Base-by-base conservation (phyloP, 106 monocot genomes). In the Amphibolis antarctica region DNA sequence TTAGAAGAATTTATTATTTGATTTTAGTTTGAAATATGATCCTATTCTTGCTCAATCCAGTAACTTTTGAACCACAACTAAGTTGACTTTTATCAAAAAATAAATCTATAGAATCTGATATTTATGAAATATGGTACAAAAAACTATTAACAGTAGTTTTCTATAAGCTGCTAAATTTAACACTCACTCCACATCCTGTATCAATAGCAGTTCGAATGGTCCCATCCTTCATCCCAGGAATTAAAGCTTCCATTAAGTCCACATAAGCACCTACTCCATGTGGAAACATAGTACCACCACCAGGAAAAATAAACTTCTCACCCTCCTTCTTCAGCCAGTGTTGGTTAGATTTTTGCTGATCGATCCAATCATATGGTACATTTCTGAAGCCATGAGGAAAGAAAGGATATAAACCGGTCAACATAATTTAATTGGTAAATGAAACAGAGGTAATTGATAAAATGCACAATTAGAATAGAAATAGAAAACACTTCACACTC, bases 221-320 rank as follows among this genome's bases (percentile, higher is more conserved):
- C 12, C 75, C 75, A 63, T 75, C 75, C 55, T 75, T 75, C 69
- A 75, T 75, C 42, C 69, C 75, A 55, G 69, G 75, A 55, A 75
- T 75, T 53, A 75, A 30, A 29, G 42, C 54, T 57, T 62, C 51
- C 75, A 75, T 75, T 10, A 69, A 50, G 20, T 75, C 56, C n/a
- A 75, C 75, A 56, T 75, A 75, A 28, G 61, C 62, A 57, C 75
- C 25, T 30, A 75, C 75, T 68, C 75, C 75, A 3, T 49, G 24
- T 14, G 75, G 68, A 48, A 75, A 75, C 75, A 75, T 75, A 53
- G 75, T 75, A 63, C 75, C 75, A 20, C 75, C 75, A 53, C 75
- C 75, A 10, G 75, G 75, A 42, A 75, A 75, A 25, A 63, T 28
- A 36, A 75, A 75, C 55, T 69, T 69, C 42, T 75, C 75, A 5